Evolutionary conservation across 805 yeast genomes (phyloP).

Genomic region (Starmerella davenportii): DNA sequence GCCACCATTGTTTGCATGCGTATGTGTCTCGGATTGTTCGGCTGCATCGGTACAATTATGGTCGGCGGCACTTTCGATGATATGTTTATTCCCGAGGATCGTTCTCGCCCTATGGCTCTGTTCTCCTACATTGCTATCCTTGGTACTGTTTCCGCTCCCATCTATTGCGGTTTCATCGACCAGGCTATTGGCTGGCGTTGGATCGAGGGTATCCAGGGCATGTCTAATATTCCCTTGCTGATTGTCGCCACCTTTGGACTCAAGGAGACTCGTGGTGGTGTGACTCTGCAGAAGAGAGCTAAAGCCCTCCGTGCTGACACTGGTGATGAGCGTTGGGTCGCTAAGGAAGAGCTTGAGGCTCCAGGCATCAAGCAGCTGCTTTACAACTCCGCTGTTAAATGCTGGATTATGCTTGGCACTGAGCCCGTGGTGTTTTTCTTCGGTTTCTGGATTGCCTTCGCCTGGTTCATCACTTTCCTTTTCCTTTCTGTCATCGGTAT

Average conservation of each 20-base stretch:
- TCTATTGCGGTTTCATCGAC: constrained; percentile 41
- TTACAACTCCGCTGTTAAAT: constrained; percentile 52
- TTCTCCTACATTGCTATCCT: constrained; percentile 38
- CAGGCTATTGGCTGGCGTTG: constrained; percentile 51
- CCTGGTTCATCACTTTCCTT: constrained; percentile 36
- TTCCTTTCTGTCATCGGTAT: constrained; percentile 51
- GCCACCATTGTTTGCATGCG: constrained; percentile 49
- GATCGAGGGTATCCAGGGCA: constrained; percentile 47
- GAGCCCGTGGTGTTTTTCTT: constrained; percentile 32
- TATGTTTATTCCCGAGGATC: constrained; percentile 39
- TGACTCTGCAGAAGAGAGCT: constrained; percentile 36
- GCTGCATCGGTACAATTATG: constrained; percentile 55
- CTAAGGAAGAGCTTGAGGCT: constrained; percentile 60
- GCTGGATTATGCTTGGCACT: constrained; percentile 42
- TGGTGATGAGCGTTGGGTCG: constrained; percentile 30
- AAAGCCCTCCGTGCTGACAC: constrained; percentile 33
- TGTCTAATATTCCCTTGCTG: constrained; percentile 43
- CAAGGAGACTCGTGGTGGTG: constrained; percentile 50
- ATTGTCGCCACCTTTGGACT: constrained; percentile 29
- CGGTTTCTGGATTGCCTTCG: constrained; percentile 31
- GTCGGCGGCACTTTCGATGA: constrained; percentile 69
- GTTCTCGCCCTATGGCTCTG: constrained; percentile 53
- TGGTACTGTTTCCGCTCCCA: constrained; percentile 58
- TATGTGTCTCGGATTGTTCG: constrained; percentile 52
- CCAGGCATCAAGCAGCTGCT: constrained; percentile 46